phyloP scores from a whole-genome alignment of 2,329 filamentous ascomycete species.

The Cyphellophora attinorum region DNA sequence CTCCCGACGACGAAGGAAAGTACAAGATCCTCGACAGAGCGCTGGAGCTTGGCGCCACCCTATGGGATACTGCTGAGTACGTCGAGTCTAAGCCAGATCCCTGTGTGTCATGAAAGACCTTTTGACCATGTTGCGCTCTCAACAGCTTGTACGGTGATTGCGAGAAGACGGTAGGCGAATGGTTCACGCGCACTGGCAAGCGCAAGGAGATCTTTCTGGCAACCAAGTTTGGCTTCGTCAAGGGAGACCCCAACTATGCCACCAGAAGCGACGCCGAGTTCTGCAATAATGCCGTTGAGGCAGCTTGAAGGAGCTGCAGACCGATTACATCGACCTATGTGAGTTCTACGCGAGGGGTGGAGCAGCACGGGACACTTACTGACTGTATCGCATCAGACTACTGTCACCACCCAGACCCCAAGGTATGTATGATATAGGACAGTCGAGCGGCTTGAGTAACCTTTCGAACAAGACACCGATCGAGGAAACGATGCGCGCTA shows the following conservation, averaged over 20 bases:
- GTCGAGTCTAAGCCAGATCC: neutral
- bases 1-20: slow-evolving; percentile 30
- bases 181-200: slow-evolving; percentile 29
- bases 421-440: no score
- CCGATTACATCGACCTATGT: slow-evolving; percentile 29
- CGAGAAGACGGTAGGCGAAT: slow-evolving; percentile 15
- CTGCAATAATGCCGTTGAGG: slow-evolving; percentile 25
- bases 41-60: slow-evolving; percentile 30
- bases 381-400: no score
- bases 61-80: slow-evolving; percentile 33
- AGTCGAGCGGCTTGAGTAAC: no score
- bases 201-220: slow-evolving; percentile 32
- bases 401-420: slow-evolving; percentile 32
- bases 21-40: slow-evolving; percentile 37
- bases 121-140: neutral
- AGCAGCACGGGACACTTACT: neutral
- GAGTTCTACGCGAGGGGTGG: neutral
- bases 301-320: slow-evolving; percentile 26
- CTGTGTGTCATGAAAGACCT: neutral
- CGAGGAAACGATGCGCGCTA: slow-evolving; percentile 33
- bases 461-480: slow-evolving; percentile 31
- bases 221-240: slow-evolving; percentile 27
- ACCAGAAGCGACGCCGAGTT: slow-evolving; percentile 29
- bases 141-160: slow-evolving; percentile 8
- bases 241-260: slow-evolving; percentile 11